Evolutionary conservation across 441 rosid genomes (phyloP), one percentile per base, ranked within the genome.

Genomic region (Geranium incanum): DNA sequence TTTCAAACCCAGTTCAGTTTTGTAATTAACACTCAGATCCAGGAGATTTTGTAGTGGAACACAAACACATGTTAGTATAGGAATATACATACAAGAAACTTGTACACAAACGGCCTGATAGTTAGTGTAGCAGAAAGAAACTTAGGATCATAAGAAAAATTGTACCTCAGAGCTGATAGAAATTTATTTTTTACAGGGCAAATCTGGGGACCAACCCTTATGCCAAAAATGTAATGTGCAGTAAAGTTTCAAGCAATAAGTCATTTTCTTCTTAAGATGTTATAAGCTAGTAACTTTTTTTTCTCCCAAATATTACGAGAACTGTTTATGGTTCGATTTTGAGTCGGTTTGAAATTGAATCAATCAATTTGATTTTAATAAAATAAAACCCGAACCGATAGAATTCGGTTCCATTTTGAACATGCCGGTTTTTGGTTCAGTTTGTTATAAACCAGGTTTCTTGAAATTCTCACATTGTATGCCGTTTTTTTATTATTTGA

Each of bases 181-280:
- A 6, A n/a, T n/a, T 52, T 52, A 0, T 4, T 28, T n/a, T 15
- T 15, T 16, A 55, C 62, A 15, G 62, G 62, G 59, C 59, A 52
- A 52, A 52, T 52, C 19, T 52, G 59, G 59, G 59, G 59, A 52
- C 59, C 59, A 52, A 52, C 59, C 59, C 59, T 52, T 52, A 5
- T 52, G 59, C 62, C 62, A 50, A 55, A 1, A 55, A 55, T 55
- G 62, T 55, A 15, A 55, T 15, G 62, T 7, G 62, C 8, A 55
- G 57, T 50, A 4, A 50, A 50, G 57, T 12, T 50, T 50, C 57
- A 50, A 2, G 13, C 57, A 3, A 50, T 5, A 43, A 43, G 50
- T 6, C 50, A 13, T 2, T 50, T 11, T 8, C 12, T 50, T 41
- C 57, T 50, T 50, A 3, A 8, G 3, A 50, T 38, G 6, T 21